A percentile compares a stretch with the other conserved stretches of the same genome.
Conservation (phyloP, 176 grass and related monocot species). For the Avena sativa region DNA sequence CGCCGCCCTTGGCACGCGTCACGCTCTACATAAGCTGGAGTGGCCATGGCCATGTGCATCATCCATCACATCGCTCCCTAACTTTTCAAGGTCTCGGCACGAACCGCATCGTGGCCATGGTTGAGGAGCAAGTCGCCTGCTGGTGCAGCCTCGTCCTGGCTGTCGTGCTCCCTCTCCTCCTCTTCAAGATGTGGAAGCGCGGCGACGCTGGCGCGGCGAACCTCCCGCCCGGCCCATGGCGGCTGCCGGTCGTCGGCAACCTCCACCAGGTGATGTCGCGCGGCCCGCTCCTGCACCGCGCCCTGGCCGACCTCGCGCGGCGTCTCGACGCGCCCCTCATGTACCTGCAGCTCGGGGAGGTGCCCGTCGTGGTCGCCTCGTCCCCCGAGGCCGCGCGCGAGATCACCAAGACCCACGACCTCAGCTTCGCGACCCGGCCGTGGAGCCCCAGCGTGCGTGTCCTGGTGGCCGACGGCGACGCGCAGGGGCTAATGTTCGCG, state of each 20-base stretch:
- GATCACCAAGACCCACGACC: slow-evolving; percentile 47
- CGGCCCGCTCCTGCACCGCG: slow-evolving; percentile 18
- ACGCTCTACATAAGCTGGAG: background rate
- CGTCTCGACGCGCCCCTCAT: slow-evolving; percentile 38
- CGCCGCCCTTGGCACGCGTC: background rate
- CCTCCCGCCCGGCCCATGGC: slow-evolving; percentile 29
- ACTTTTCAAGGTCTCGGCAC: background rate
- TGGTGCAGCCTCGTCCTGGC: background rate
- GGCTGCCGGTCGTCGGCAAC: slow-evolving; percentile 52
- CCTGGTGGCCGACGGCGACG: background rate
- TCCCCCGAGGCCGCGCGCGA: slow-evolving; percentile 40
- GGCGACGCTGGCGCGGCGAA: background rate
- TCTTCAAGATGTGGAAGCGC: background rate
- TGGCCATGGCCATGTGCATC: background rate
- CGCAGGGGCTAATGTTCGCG: background rate
- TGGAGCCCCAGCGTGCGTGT: background rate
- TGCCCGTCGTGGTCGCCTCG: slow-evolving; percentile 38
- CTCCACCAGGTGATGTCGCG: slow-evolving; percentile 42
- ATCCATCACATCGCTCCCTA: background rate
- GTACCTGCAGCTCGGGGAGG: slow-evolving; percentile 43
- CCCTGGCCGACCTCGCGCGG: slow-evolving; percentile 22
- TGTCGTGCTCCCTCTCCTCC: background rate
- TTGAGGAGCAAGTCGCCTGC: background rate
- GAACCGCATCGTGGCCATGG: background rate
- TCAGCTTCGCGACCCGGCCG: slow-evolving; percentile 30